These are phyloP conservation scores for Litsea cubeba DNA, from an alignment of 164 flowering plant genomes.

Conservation along the genomic window DNA sequence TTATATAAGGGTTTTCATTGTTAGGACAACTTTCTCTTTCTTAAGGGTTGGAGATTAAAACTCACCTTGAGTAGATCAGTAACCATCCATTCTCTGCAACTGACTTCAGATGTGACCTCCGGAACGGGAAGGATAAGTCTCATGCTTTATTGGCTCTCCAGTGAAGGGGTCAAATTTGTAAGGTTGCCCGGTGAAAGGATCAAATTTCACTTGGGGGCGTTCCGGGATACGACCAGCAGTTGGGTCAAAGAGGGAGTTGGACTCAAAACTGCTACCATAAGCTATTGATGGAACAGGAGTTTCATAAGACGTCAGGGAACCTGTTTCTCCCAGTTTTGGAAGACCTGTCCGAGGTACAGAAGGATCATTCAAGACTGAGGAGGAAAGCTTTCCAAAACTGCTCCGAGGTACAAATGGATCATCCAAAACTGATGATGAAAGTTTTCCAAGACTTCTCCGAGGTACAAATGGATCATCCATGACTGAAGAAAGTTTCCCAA, in stretches of 20 bases:
- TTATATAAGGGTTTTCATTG: too few relatives aligned
- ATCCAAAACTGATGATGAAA: slow-evolving; percentile 4
- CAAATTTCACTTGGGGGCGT: slow-evolving; percentile 14
- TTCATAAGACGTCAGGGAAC: slow-evolving; percentile 1
- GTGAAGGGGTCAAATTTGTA: slow-evolving; percentile 20
- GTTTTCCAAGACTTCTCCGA: not conserved
- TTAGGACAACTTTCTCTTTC: too few relatives aligned
- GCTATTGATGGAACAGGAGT: not conserved
- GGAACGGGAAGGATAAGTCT: not conserved
- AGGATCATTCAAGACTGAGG: slow-evolving; percentile 4
- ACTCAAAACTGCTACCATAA: not conserved
- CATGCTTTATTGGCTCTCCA: slow-evolving; percentile 14
- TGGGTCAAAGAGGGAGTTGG: slow-evolving; percentile 2
- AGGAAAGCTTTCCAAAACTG: not conserved
- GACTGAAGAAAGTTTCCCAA: not conserved
- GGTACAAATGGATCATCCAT: not conserved
- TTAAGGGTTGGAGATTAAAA: too few relatives aligned
- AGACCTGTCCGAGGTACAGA: too few relatives aligned
- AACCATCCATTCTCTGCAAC: not conserved
- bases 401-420: not conserved
- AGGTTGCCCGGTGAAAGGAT: slow-evolving; percentile 16
- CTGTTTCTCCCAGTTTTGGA: not conserved
- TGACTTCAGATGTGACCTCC: not conserved
- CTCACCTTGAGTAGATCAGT: not conserved
- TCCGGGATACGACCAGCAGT: not conserved